Percentiles rank a stretch among this genome's conserved stretches.
phyloP scores from a whole-genome alignment of 345 rosid genomes.

The Iberis pinnata region DNA sequence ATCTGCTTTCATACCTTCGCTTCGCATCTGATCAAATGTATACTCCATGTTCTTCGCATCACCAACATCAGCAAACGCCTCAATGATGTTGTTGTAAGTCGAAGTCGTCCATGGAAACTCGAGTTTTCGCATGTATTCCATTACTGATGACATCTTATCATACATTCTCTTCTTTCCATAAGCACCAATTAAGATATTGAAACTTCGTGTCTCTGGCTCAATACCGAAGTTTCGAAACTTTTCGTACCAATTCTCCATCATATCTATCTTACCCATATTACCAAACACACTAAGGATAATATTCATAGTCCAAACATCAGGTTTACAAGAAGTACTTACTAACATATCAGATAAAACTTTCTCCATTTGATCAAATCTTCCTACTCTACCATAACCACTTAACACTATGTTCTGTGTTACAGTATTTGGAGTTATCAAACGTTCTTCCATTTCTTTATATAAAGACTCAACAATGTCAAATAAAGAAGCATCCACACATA shows the following conservation, averaged over 20 bases:
- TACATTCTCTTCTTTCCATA: constrained; percentile 85
- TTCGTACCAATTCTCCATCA: constrained; percentile 92
- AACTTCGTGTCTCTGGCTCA: constrained; percentile 78
- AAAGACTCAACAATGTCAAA: constrained; percentile 59
- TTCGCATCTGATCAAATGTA: constrained; percentile 76
- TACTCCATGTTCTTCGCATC: constrained; percentile 86
- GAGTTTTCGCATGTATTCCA: constrained; percentile 90
- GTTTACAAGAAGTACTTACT: constrained; percentile 51
- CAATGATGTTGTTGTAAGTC: constrained; percentile 81
- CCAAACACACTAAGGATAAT: constrained; percentile 74
- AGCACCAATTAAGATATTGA: constrained; percentile 78
- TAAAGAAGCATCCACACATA: constrained; percentile 50
- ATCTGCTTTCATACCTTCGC: constrained; percentile 76
- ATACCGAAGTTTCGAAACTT: constrained; percentile 72
- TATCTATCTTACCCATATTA: constrained; percentile 67
- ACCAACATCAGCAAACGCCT: constrained; percentile 83
- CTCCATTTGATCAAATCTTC: constrained; percentile 82
- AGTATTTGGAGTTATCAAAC: constrained; percentile 61
- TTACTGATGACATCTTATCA: constrained; percentile 89
- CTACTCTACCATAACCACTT: constrained; percentile 78
- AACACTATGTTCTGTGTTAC: constrained; percentile 82
- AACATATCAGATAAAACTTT: constrained; percentile 66
- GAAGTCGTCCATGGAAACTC: constrained; percentile 88
- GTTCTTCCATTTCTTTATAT: constrained; percentile 62
- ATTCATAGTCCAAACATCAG: constrained; percentile 96